phyloP scores from a whole-genome alignment of 2,329 filamentous ascomycete genomes.

The Sporothrix pallida region DNA sequence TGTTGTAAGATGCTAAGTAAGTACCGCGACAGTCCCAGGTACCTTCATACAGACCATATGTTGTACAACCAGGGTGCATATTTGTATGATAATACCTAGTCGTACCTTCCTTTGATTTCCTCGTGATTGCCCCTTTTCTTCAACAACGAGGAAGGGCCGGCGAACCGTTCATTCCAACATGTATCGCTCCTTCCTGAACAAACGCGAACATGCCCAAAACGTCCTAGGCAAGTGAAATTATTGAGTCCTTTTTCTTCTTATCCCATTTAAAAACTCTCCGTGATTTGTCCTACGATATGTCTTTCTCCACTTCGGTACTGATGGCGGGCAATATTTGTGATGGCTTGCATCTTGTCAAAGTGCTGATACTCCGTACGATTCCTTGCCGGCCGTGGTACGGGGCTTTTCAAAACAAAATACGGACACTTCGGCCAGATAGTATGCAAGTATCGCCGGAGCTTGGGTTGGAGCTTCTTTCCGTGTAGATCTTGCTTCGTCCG shows the following conservation, averaged over 20 bases:
- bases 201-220: slow-evolving; percentile 17
- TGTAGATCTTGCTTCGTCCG: background rate
- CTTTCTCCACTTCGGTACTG: slow-evolving; percentile 1
- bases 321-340: background rate
- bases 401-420: background rate
- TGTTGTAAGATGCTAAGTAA: background rate
- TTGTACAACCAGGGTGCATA: background rate
- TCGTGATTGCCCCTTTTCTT: slow-evolving; percentile 17
- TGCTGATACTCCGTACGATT: background rate
- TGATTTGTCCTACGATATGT: background rate
- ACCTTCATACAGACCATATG: background rate
- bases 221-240: background rate
- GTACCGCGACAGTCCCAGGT: background rate
- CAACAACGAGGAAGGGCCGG: background rate
- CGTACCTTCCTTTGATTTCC: background rate
- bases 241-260: slow-evolving; percentile 11
- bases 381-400: background rate
- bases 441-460: background rate
- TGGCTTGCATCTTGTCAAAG: background rate
- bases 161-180: background rate
- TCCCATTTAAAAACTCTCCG: background rate
- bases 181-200: background rate
- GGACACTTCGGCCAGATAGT: background rate
- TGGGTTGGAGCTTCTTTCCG: background rate
- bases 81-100: background rate